Evolutionary conservation across 768 basidiomycete genomes (phyloP), one percentile per base, ranked within the genome.

Genomic region (Calvatia gigantea): DNA sequence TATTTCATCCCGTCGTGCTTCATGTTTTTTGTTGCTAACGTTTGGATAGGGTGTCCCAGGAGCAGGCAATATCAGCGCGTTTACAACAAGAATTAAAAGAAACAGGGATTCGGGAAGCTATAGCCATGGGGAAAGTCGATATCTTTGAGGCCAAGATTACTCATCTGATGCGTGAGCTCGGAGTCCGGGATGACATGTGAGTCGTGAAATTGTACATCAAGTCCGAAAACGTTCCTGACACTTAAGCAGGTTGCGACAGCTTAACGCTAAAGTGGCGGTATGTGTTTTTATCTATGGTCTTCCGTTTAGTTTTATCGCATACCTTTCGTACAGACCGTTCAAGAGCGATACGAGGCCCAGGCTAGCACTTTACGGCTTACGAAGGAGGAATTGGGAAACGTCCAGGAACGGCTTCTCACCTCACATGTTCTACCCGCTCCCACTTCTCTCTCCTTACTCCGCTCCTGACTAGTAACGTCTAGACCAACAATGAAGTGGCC

Each of bases 271-370:
- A 42, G 37, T 49, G 15, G n/a, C 33, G 21, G 54, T 56, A 42
- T 6, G 46, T 31, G 27, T n/a, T 46, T 27, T 17, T 23, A 5
- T 33, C 32, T n/a, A 39, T 19, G 33, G 25, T 4, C n/a, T 14
- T 38, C 15, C 32, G 21, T n/a, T 25, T 28, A 44, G 11, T 1
- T 28, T 32, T 42, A 17, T 57, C 82, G 76, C 66, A 74, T 33
- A 69, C 84, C 14, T 79, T n/a, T n/a, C n/a, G n/a, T 17, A 19
- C 29, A 56, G 54, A 48, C 19, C n/a, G 14, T 27, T 23, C 60
- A 86, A 62, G 83, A 87, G 51, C 76, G 83, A 23, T 81, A 80
- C 50, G 84, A 87, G 11, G 77, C 82, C 14, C 84, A 85, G 59
- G 65, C 74, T 1, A 68, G 80, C 5, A 79, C 81, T 1, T 66